phyloP scores from a whole-genome alignment of 768 basidiomycete genomes.

The Plicaturopsis crispa region DNA sequence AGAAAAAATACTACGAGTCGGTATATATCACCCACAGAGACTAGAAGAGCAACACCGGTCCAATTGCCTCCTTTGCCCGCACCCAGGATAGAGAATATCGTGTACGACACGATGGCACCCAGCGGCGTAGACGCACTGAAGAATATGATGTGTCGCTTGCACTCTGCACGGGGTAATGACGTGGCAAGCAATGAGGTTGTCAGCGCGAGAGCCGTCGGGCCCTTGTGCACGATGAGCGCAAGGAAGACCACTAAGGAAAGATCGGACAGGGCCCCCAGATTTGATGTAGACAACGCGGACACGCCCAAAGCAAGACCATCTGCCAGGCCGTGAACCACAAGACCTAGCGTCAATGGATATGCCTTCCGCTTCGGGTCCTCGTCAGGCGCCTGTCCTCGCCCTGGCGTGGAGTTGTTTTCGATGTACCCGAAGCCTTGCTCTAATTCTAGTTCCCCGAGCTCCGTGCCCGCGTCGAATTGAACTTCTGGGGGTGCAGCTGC shows the following conservation, averaged over 20 bases:
- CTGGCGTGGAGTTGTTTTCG: conserved; percentile 11
- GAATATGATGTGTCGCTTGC: conserved; percentile 64
- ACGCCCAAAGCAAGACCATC: conserved; percentile 93
- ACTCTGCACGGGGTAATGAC: conserved; percentile 57
- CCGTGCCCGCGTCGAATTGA: conserved; percentile 61
- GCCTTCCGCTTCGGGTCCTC: conserved; percentile 28
- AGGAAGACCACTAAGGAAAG: conserved; percentile 84
- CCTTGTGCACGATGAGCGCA: conserved; percentile 90
- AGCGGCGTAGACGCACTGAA: conserved; percentile 85
- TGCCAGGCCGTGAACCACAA: conserved; percentile 82
- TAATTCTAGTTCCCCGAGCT: conserved; percentile 50
- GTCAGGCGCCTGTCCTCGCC: conserved; percentile 8
- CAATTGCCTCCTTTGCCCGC: conserved; percentile 37
- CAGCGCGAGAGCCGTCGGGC: conserved; percentile 88
- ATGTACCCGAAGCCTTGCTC: conserved; percentile 23
- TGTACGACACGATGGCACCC: conserved; percentile 73
- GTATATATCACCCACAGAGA: conserved; percentile 57
- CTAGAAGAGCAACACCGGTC: conserved; percentile 72
- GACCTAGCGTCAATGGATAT: conserved; percentile 74
- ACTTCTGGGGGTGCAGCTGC: conserved; percentile 20
- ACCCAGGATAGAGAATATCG: conserved; percentile 50
- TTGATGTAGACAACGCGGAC: conserved; percentile 37
- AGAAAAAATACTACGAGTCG: conserved; percentile 3
- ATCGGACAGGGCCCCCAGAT: conserved; percentile 26
- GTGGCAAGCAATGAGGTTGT: conserved; percentile 79